Percentiles rank a stretch among this genome's conserved stretches.
phyloP scores from a whole-genome alignment of 768 basidiomycete species.

The Serendipita sp. region DNA sequence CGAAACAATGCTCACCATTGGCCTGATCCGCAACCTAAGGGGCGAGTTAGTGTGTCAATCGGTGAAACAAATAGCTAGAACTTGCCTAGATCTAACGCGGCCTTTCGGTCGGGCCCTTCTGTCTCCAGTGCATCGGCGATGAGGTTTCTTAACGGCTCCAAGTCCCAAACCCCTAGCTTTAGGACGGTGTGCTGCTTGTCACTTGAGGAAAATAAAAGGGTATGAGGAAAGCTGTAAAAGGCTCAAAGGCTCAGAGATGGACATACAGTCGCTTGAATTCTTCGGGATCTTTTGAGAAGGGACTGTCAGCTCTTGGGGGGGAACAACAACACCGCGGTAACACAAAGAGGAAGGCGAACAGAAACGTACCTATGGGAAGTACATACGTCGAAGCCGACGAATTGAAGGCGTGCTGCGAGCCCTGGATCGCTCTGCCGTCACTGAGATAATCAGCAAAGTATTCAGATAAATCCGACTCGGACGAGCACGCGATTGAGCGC shows the following conservation, averaged over 20 bases:
- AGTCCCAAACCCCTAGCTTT: not conserved
- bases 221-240: not conserved
- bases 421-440: not conserved
- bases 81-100: not conserved
- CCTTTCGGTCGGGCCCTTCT: not conserved
- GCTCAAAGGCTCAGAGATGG: not conserved
- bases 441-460: not conserved
- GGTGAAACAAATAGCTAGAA: not conserved
- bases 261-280: not conserved
- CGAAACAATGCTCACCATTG: not conserved
- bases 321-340: not conserved
- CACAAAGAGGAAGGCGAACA: not conserved
- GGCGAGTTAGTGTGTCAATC: not conserved
- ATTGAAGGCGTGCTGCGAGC: not conserved
- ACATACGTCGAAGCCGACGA: not conserved
- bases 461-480: not conserved
- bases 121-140: not conserved
- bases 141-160: not conserved
- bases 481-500: not conserved
- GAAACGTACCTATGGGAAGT: not conserved
- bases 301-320: too few relatives aligned
- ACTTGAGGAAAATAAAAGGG: not conserved
- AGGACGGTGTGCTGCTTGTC: not conserved
- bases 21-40: not conserved
- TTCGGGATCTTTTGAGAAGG: not conserved